Evolutionary conservation across 495 filamentous ascomycete genomes (phyloP).

Genomic region (Immersiella caudata): DNA sequence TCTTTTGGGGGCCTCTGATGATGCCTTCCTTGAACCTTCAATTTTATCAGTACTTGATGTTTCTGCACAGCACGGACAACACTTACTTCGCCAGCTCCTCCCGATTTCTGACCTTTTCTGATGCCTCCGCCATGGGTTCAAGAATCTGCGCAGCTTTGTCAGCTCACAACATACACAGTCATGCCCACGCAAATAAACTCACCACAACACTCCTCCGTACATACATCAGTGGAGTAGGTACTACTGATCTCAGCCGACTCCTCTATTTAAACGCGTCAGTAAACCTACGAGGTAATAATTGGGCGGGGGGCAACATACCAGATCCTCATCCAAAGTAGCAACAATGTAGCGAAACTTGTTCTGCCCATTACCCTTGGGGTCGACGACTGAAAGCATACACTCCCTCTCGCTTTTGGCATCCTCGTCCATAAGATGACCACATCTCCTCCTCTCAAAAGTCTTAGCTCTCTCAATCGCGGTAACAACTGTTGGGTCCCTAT

Average conservation of each 20-base stretch:
- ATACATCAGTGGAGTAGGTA: conserved; percentile 63
- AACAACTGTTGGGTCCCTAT: conserved; percentile 58
- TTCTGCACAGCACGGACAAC: conserved; percentile 21
- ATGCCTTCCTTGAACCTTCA: conserved; percentile 37
- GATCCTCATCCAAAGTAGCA: conserved; percentile 65
- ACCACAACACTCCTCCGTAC: conserved; percentile 87
- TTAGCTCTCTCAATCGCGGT: conserved; percentile 69
- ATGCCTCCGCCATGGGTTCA: conserved; percentile 78
- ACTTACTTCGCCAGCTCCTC: conserved; percentile 78
- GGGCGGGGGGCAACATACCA: conserved; percentile 25
- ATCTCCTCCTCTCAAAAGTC: conserved; percentile 79
- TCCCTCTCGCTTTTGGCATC: conserved; percentile 73
- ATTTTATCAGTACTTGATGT: background rate
- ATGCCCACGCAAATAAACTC: conserved; percentile 17
- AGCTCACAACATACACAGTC: background rate
- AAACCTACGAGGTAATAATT: background rate
- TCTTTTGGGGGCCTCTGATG: conserved; percentile 40
- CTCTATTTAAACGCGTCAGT: conserved; percentile 22
- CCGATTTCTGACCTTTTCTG: conserved; percentile 61
- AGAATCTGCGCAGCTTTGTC: conserved; percentile 41
- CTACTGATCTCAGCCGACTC: conserved; percentile 36
- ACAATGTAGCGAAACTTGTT: conserved; percentile 94
- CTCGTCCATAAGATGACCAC: conserved; percentile 82
- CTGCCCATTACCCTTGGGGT: conserved; percentile 65
- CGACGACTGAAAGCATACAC: conserved; percentile 78